Base-by-base conservation (phyloP, 2,329 filamentous ascomycete genomes). In the Botryosphaeria dothidea region DNA sequence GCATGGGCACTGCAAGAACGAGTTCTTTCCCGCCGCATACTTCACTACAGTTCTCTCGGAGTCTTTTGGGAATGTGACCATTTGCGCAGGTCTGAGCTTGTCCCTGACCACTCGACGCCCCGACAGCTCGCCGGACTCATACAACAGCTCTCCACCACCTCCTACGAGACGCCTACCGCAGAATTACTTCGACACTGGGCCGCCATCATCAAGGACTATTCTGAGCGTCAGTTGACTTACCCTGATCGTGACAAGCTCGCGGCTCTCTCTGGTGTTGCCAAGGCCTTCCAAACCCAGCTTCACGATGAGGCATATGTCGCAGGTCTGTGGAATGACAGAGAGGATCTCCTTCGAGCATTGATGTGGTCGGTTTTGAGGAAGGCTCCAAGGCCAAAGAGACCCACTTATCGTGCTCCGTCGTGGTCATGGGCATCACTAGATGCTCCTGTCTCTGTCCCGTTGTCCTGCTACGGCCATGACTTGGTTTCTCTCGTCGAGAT, bases 381-480 rank as follows among this genome's bases (percentile, higher is more conserved):
- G 9, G 17, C 11, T 7, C 29, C 43, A n/a, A 61, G 21, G 19
- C 41, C 13, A 9, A 4, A 27, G 15, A 61, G 25, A 7, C 23
- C 38, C 19, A 3, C 31, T 1, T 56, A 58, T 17, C 36, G 41
- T 5, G 57, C 57, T 4, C 57, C 57, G 19, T 61, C 57, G 7
- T 61, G 57, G 57, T 61, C 57, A n/a, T 61, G 57, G 57, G 57
- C 43, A 2, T 61, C 57, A 3, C 27, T 58, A 23, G 54, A 58
- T 31, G 19, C 38, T 21, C 36, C 54, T 5, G 54, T 58, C 19
- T 45, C 54, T 3, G 15, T 43, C 2, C 54, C 36, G 21, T 36
- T 58, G 15, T 43, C 36, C 23, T 45, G 54, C 38, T 58, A 58
- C n/a, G 54, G 54, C 23, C 36, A 58, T 7, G 38, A 58, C 23